Evolutionary conservation across 148 eudicot genomes (phyloP).

Genomic region (Talinum fruticosum): DNA sequence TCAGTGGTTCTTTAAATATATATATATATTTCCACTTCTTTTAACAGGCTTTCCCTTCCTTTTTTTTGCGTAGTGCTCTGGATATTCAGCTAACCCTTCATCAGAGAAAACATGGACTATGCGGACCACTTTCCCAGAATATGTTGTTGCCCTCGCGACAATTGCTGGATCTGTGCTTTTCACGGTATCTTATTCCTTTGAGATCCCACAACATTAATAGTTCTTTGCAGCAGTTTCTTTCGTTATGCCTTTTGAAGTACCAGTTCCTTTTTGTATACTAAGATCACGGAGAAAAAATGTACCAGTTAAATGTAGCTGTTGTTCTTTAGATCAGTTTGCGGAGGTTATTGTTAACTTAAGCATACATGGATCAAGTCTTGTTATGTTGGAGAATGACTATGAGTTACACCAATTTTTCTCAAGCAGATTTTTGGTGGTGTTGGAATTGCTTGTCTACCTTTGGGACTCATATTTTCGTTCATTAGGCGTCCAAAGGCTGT

Average conservation of each 20-base stretch:
- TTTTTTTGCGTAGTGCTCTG: conserved; percentile 63
- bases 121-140: conserved; percentile 94
- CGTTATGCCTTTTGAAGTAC: neutral
- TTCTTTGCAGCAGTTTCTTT: neutral
- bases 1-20: neutral
- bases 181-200: conserved; percentile 48
- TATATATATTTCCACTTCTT: conserved; percentile 5
- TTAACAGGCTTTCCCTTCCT: conserved; percentile 8
- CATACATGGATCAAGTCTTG: conserved; percentile 4
- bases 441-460: conserved; percentile 92
- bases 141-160: conserved; percentile 95
- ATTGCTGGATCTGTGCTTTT: conserved; percentile 96
- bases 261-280: neutral
- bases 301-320: neutral
- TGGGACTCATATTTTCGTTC: conserved; percentile 90
- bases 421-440: conserved; percentile 94
- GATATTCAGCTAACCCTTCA: conserved; percentile 65
- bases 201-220: neutral
- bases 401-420: conserved; percentile 15
- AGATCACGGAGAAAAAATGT: neutral
- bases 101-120: conserved; percentile 97
- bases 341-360: neutral
- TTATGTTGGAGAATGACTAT: conserved; percentile 1
- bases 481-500: conserved; percentile 95
- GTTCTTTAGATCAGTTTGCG: neutral